Conservation (phyloP, 192 early-diverging fungal genomes). For the Glomus cerebriforme region DNA sequence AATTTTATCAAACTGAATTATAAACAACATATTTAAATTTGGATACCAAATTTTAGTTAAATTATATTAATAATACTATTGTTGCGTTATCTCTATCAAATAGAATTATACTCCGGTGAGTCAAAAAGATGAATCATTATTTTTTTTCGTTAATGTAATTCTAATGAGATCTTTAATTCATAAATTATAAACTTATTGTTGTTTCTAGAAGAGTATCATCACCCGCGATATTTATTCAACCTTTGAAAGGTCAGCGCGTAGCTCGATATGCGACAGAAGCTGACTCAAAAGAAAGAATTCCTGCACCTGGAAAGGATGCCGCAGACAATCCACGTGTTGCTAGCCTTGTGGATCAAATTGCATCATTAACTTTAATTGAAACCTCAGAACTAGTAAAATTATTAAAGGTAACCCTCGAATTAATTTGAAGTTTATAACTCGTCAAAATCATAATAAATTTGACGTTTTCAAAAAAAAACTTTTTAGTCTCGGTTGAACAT, state of each 20-base stretch:
- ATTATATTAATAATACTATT: neutral
- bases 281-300: conserved; percentile 52
- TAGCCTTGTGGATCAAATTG: conserved; percentile 88
- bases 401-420: conserved; percentile 73
- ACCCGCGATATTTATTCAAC: neutral
- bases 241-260: neutral
- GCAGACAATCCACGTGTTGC: conserved; percentile 69
- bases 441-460: too few species aligned
- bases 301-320: conserved; percentile 61
- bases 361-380: conserved; percentile 89
- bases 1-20: neutral
- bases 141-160: neutral
- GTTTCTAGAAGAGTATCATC: neutral
- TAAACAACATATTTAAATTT: neutral
- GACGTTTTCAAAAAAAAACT: neutral
- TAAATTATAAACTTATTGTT: neutral
- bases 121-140: neutral
- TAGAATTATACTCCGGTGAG: neutral
- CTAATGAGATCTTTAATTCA: neutral
- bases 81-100: neutral
- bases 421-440: too few species aligned
- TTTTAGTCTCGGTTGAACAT: conserved; percentile 84
- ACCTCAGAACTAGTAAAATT: conserved; percentile 86
- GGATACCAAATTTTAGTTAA: neutral
- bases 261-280: conserved; percentile 37